Conservation (phyloP, 2,329 filamentous ascomycete species). For the Verticillium alfalfae region DNA sequence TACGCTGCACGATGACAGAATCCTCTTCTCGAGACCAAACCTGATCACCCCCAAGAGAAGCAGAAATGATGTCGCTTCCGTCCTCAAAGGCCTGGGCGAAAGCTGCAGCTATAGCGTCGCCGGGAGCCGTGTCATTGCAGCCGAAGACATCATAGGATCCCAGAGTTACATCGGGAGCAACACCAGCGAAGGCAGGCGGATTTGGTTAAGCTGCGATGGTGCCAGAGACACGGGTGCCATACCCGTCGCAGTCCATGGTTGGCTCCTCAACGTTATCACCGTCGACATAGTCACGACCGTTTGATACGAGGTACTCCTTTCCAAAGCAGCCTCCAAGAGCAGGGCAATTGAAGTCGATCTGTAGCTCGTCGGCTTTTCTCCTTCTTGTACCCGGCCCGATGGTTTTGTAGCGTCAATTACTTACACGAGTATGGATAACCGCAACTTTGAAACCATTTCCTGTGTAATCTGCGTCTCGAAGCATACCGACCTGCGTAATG, state of each 20-base stretch:
- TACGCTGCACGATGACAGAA: conserved; percentile 43
- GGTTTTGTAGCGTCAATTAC: conserved; percentile 13
- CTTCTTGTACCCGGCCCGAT: no score
- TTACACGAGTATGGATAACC: conserved; percentile 49
- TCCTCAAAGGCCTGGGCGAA: conserved; percentile 56
- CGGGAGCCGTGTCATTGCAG: conserved; percentile 41
- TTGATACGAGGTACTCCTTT: conserved; percentile 49
- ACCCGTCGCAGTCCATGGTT: conserved; percentile 51
- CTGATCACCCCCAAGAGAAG: conserved; percentile 43
- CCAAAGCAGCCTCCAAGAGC: conserved; percentile 62
- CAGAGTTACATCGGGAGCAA: conserved; percentile 49
- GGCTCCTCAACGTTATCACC: conserved; percentile 38
- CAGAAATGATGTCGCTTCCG: conserved; percentile 52
- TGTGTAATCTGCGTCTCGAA: conserved; percentile 39
- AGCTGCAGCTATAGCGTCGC: conserved; percentile 54
- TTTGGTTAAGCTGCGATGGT: conserved; percentile 55
- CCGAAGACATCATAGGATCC: conserved; percentile 54
- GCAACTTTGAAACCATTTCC: conserved; percentile 49
- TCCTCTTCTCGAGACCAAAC: conserved; percentile 49
- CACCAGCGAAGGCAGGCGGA: conserved; percentile 49
- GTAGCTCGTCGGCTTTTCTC: conserved; percentile 8
- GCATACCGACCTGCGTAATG: conserved; percentile 52
- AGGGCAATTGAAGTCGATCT: conserved; percentile 58
- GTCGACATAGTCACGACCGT: conserved; percentile 53
- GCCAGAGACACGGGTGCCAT: conserved; percentile 58